Base-by-base conservation (phyloP, 805 yeast genomes). In the Candida berthetii region DNA sequence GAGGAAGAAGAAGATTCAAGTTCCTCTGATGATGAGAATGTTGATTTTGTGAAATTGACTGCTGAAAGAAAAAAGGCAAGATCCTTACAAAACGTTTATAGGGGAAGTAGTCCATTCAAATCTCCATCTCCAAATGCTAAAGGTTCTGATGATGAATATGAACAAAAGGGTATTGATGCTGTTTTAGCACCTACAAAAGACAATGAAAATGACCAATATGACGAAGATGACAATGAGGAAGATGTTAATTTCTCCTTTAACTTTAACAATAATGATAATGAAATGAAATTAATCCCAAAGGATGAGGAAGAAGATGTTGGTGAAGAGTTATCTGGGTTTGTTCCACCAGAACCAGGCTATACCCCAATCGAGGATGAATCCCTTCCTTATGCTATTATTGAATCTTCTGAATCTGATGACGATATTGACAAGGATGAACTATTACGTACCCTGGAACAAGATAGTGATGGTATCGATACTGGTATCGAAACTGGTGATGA, bases 41-140 rank as follows among this genome's bases (percentile, higher is more conserved):
- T 83, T 3, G 91, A 85, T 61, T 82, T 81, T 57, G 85, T 84
- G 14, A 76, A 75, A 56, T 61, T 85, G 45, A 84, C 85, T 29
- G 85, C 82, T 9, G 83, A 82, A 56, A 68, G 79, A 46, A 78
- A 82, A 61, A 64, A 45, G 69, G 79, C 34, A 18, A 31, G 29
- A 27, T 15, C 34, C 9, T 5, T 16, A 1, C 64, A 76, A 69
- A 72, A 74, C 46, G 76, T 77, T 1, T 48, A 53, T 48, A 65
- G 65, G 55, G 56, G 61, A 16, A 47, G 61, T 38, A 53, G 66
- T 35, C 62, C 68, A 7, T 51, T 60, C 39, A 48, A 53, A 39
- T 48, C 49, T 10, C 49, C 46, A 38, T 42, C 44, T 36, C 52
- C 43, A 31, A 17, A 31, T 16, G 18, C 34, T 16, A 27, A 13